phyloP scores from a whole-genome alignment of 768 basidiomycete genomes.

The Guyanaporus albipodus region DNA sequence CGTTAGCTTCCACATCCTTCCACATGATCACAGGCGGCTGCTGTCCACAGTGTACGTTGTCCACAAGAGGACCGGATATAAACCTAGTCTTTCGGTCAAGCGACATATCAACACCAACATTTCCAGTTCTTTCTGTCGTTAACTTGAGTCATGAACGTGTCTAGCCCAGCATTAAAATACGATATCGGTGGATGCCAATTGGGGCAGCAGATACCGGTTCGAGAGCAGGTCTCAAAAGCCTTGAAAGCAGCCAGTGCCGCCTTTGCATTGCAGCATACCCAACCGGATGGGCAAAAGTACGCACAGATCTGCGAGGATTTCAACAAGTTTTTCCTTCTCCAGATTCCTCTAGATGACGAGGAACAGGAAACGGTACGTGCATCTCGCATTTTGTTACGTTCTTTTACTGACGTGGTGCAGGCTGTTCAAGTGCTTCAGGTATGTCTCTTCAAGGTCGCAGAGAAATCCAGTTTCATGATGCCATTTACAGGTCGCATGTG shows the following conservation, averaged over 20 bases:
- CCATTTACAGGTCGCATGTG: slow-evolving; percentile 16
- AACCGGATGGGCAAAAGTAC: slow-evolving; percentile 12
- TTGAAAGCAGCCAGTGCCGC: slow-evolving; percentile 12
- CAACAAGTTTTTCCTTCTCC: slow-evolving; percentile 5
- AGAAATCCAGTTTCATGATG: not conserved
- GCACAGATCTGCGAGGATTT: slow-evolving; percentile 10
- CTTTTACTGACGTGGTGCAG: slow-evolving; percentile 9
- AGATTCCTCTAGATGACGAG: not conserved
- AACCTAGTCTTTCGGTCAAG: slow-evolving; percentile 1
- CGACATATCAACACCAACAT: not conserved
- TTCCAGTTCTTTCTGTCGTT: no score
- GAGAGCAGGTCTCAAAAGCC: not conserved
- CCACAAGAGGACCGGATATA: slow-evolving; percentile 4
- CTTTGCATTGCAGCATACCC: slow-evolving; percentile 12
- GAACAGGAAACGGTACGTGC: slow-evolving; percentile 16
- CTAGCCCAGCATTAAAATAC: not conserved
- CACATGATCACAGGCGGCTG: no score
- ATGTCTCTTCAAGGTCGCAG: not conserved
- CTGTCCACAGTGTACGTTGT: slow-evolving; percentile 4
- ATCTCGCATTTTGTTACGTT: not conserved
- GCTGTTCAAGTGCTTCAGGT: slow-evolving; percentile 20
- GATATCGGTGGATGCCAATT: not conserved
- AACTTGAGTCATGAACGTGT: no score
- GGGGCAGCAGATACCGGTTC: not conserved
- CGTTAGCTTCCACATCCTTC: not conserved